These are phyloP conservation scores for Trichoderma polysporum DNA, from an alignment of 2,329 filamentous ascomycete species.

Conservation along the genomic window DNA sequence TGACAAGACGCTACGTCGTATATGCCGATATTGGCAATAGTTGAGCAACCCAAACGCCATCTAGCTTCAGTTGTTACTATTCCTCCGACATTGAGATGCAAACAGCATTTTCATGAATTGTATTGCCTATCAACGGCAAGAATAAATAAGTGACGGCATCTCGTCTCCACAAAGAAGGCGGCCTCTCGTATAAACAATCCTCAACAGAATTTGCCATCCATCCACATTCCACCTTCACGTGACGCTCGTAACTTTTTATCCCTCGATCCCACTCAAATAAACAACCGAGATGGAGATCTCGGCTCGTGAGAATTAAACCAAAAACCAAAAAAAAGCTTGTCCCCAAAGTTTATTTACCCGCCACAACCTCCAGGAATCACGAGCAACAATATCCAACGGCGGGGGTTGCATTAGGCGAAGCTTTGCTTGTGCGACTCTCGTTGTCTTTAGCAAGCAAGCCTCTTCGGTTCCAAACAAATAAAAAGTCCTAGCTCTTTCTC, in stretches of 20 bases:
- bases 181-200: background rate
- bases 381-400: background rate
- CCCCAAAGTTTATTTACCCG: conserved; percentile 4
- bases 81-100: background rate
- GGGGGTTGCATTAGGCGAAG: background rate
- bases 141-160: background rate
- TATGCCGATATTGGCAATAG: too few relatives aligned
- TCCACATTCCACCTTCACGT: background rate
- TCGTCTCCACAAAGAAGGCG: background rate
- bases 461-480: background rate
- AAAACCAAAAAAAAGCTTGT: background rate
- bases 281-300: background rate
- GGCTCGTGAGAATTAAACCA: background rate
- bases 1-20: background rate
- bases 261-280: background rate
- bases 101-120: background rate
- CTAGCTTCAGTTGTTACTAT: too few relatives aligned
- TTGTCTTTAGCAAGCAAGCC: background rate
- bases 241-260: background rate
- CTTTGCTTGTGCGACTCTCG: conserved; percentile 3
- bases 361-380: background rate
- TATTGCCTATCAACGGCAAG: background rate
- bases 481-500: conserved; percentile 10
- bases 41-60: too few relatives aligned
- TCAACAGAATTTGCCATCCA: background rate